Conservation (phyloP, 345 rosid genomes). For the Stellera chamaejasme region DNA sequence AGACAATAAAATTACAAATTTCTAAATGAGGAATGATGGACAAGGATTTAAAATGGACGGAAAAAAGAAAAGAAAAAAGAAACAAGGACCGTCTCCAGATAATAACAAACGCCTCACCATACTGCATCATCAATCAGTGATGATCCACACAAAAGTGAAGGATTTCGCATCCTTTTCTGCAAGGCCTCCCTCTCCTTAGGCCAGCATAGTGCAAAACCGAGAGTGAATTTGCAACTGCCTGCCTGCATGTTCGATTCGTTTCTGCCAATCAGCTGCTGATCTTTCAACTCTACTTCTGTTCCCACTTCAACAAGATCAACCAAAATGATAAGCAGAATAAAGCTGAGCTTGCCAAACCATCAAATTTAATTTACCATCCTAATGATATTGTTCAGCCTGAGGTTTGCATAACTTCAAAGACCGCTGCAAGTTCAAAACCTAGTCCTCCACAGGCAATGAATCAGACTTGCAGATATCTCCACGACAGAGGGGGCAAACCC, state of each 20-base stretch:
- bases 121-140: too few species aligned
- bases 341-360: constrained; percentile 8
- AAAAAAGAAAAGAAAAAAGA: too few species aligned
- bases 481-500: constrained; percentile 97
- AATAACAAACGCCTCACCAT: too few species aligned
- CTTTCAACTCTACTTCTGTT: neutral
- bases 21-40: too few species aligned
- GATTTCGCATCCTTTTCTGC: too few species aligned
- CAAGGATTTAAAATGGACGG: too few species aligned
- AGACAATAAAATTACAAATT: too few species aligned
- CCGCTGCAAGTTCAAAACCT: constrained; percentile 6
- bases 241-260: constrained; percentile 16
- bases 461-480: constrained; percentile 80
- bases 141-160: too few species aligned
- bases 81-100: too few species aligned
- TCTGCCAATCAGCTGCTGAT: neutral
- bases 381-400: neutral
- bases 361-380: neutral
- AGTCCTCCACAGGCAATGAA: constrained; percentile 29
- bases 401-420: constrained; percentile 4
- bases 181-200: neutral
- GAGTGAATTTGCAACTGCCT: constrained; percentile 4
- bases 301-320: constrained; percentile 1
- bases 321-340: constrained; percentile 4
- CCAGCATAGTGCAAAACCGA: neutral